phyloP scores from a whole-genome alignment of 768 basidiomycete species.

The Termitomyces sp. region DNA sequence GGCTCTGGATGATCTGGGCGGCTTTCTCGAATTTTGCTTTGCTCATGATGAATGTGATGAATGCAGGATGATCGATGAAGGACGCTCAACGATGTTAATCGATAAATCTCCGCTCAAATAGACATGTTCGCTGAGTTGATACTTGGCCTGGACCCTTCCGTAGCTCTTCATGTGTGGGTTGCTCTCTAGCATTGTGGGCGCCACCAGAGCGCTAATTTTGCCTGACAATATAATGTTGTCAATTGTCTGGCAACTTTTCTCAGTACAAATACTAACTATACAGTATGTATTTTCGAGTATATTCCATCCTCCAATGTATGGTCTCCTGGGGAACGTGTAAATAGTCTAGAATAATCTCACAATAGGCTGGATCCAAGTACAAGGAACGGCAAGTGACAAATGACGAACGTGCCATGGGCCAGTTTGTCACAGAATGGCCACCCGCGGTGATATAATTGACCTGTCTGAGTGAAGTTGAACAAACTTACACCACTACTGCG shows the following conservation, averaged over 20 bases:
- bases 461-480: neutral
- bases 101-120: conserved; percentile 14
- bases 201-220: neutral
- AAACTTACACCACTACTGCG: conserved; percentile 1
- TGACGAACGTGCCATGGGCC: neutral
- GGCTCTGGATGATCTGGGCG: conserved; percentile 52
- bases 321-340: neutral
- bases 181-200: neutral
- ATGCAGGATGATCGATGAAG: conserved; percentile 4
- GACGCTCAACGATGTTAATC: conserved; percentile 6
- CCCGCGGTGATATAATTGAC: conserved; percentile 5
- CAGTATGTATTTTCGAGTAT: neutral
- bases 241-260: neutral
- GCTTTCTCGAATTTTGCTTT: conserved; percentile 73
- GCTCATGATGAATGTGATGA: conserved; percentile 41
- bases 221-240: neutral
- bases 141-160: neutral
- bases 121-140: conserved; percentile 5
- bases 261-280: neutral
- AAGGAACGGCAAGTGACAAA: neutral
- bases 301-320: neutral
- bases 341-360: neutral
- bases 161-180: neutral
- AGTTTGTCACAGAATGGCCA: neutral
- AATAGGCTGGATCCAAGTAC: neutral